phyloP scores from a whole-genome alignment of 306 rosid species.

The Acacia melanoxylon region DNA sequence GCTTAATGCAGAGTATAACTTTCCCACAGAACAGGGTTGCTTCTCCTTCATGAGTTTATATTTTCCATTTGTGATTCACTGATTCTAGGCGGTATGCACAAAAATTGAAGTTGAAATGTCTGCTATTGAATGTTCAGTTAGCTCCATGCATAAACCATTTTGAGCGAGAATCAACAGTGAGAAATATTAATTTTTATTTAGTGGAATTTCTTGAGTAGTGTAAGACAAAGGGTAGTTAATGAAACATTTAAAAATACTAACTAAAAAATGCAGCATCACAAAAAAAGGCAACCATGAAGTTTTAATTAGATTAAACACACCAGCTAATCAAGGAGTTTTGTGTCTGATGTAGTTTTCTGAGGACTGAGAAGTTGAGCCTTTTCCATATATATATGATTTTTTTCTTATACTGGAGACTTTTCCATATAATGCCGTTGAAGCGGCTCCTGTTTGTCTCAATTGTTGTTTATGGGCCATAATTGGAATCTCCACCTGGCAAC shows the following conservation, averaged over 20 bases:
- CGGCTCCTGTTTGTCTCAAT: conserved; percentile 23
- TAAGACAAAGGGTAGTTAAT: not conserved
- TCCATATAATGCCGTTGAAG: conserved; percentile 6
- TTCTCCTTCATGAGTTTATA: conserved; percentile 12
- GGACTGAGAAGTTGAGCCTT: not conserved
- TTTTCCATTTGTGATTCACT: conserved; percentile 1
- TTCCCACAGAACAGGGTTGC: not conserved
- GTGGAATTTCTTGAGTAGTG: not conserved
- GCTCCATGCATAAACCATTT: not conserved
- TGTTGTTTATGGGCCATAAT: conserved; percentile 24
- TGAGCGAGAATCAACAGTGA: not conserved
- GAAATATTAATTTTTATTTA: not conserved
- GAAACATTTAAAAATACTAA: not conserved
- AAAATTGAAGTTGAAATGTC: not conserved
- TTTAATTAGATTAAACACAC: conserved; percentile 11
- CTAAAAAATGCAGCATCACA: not conserved
- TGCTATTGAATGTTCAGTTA: not conserved
- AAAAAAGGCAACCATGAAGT: not conserved
- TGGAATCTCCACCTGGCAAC: conserved; percentile 8
- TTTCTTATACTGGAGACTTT: too few relatives aligned
- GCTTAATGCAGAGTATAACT: not conserved
- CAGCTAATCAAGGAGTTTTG: conserved; percentile 24
- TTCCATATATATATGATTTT: too few relatives aligned
- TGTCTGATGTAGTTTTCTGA: not conserved
- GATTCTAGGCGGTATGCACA: not conserved